phyloP scores from a whole-genome alignment of 2,329 filamentous ascomycete genomes.

The Venturia asperata region DNA sequence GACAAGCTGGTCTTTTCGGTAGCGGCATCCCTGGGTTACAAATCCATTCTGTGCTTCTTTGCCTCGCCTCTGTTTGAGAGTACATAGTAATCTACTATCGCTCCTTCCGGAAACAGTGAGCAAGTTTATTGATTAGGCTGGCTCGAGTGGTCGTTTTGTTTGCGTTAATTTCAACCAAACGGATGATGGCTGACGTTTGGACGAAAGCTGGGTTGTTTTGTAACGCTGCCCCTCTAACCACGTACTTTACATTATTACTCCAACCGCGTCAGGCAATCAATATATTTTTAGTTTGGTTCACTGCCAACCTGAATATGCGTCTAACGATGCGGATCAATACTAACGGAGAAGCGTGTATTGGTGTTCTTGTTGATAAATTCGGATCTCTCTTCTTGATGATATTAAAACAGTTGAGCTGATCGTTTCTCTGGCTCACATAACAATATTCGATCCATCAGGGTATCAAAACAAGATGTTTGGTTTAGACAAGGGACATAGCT shows the following conservation, averaged over 20 bases:
- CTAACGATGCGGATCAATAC: too few species aligned
- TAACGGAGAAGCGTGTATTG: too few species aligned
- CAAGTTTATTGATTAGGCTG: slow-evolving; percentile 8
- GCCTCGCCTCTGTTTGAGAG: slow-evolving; percentile 1
- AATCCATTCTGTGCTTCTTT: neutral
- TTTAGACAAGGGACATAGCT: too few species aligned
- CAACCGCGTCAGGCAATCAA: neutral
- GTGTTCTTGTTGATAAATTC: too few species aligned
- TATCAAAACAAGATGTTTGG: too few species aligned
- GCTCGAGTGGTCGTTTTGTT: neutral
- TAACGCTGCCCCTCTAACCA: neutral
- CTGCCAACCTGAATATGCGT: too few species aligned
- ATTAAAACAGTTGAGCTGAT: neutral
- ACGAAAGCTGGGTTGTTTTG: neutral
- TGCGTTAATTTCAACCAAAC: neutral
- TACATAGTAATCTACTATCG: neutral
- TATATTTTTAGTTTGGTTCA: neutral
- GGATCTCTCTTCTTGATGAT: too few species aligned
- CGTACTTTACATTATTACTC: too few species aligned
- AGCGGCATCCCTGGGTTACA: neutral
- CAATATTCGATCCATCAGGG: too few species aligned
- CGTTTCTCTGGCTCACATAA: too few species aligned
- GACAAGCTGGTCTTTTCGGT: neutral
- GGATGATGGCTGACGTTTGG: neutral
- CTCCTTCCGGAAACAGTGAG: slow-evolving; percentile 10